Conservation (phyloP, 495 filamentous ascomycete genomes). For the Podospora bellae-mahoneyi region DNA sequence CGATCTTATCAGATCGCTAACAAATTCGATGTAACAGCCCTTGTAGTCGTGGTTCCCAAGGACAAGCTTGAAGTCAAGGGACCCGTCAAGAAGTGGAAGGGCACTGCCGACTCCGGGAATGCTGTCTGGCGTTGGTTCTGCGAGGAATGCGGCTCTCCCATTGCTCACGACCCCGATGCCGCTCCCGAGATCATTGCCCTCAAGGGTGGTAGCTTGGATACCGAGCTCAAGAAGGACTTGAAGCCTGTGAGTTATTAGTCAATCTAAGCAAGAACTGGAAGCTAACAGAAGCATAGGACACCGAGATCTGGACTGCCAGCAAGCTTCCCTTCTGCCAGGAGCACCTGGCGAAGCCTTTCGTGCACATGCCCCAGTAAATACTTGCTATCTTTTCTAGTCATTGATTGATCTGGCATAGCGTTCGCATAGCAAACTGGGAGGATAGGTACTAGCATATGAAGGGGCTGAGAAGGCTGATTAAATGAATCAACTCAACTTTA, state of each 20-base stretch:
- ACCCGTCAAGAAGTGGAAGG: constrained; percentile 59
- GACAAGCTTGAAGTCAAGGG: constrained; percentile 58
- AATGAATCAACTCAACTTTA: not conserved
- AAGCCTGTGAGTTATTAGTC: constrained; percentile 52
- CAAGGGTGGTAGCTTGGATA: constrained; percentile 61
- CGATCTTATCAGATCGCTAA: not conserved
- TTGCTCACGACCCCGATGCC: constrained; percentile 65
- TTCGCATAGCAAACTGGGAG: not conserved
- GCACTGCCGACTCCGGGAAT: constrained; percentile 53
- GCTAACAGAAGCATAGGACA: constrained; percentile 43
- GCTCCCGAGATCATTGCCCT: constrained; percentile 65
- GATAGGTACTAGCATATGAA: not conserved
- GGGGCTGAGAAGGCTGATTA: not conserved
- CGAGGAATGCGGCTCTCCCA: constrained; percentile 64
- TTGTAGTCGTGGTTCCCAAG: constrained; percentile 64
- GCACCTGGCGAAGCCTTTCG: constrained; percentile 56
- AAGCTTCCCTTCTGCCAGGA: constrained; percentile 70
- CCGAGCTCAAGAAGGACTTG: constrained; percentile 61
- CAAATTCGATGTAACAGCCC: constrained; percentile 42
- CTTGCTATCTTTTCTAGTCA: not conserved
- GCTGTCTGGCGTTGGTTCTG: constrained; percentile 66
- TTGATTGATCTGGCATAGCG: constrained; percentile 5
- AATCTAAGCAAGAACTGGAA: not conserved
- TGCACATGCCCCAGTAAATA: constrained; percentile 58
- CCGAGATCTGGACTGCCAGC: constrained; percentile 65